Conservation (phyloP, 345 rosid genomes). For the Streptanthus diversifolius region DNA sequence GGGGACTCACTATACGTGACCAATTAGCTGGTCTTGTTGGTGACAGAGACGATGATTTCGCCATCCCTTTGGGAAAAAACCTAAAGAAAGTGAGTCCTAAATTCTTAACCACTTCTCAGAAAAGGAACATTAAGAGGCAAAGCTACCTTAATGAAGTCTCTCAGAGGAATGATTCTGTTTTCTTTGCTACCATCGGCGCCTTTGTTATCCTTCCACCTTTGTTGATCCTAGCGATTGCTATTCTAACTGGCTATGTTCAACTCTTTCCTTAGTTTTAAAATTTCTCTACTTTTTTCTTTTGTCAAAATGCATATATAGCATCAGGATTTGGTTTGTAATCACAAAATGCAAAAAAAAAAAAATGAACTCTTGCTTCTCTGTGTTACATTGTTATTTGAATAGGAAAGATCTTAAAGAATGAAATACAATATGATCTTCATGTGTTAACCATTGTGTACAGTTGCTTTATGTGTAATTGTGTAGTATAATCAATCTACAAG, state of each 20-base stretch:
- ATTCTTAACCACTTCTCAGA: constrained; percentile 77
- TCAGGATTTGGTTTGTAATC: background rate
- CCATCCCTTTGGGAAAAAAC: constrained; percentile 64
- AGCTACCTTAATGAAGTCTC: constrained; percentile 73
- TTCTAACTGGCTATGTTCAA: constrained; percentile 82
- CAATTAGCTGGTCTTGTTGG: constrained; percentile 64
- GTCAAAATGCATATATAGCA: background rate
- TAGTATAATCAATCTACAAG: background rate
- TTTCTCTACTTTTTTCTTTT: background rate
- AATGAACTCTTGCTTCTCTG: background rate
- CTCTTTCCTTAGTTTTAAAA: constrained; percentile 65
- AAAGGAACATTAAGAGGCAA: constrained; percentile 89
- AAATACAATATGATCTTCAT: constrained; percentile 5
- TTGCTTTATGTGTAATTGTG: constrained; percentile 7
- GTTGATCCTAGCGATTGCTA: constrained; percentile 65
- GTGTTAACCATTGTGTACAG: constrained; percentile 10
- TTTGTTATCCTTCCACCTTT: constrained; percentile 81
- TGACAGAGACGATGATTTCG: constrained; percentile 71
- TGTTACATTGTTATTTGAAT: constrained; percentile 2
- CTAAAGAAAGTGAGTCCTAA: constrained; percentile 77
- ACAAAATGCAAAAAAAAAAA: too few species aligned
- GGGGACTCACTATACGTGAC: constrained; percentile 54
- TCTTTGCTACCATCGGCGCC: constrained; percentile 88
- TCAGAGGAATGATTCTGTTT: constrained; percentile 76
- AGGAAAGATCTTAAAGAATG: background rate